phyloP scores from a whole-genome alignment of 305 asterid genomes.

The Fraxinus baroniana region DNA sequence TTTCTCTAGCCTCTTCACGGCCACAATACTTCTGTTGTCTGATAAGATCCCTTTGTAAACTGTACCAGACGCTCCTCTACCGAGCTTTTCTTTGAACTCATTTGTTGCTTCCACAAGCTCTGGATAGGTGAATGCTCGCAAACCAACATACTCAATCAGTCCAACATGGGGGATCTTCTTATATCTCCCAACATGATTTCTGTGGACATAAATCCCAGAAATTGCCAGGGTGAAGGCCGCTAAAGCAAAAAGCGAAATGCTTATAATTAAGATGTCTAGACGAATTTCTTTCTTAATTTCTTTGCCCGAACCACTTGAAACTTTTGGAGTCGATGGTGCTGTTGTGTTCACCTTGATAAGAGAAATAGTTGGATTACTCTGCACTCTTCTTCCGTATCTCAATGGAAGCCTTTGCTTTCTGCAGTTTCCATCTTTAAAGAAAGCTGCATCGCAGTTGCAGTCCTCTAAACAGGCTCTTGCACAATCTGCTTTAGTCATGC shows the following conservation, averaged over 20 bases:
- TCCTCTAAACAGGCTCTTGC: not conserved
- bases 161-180: conserved; percentile 19
- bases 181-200: conserved; percentile 10
- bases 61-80: conserved; percentile 36
- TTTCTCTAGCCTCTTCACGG: conserved; percentile 36
- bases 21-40: conserved; percentile 19
- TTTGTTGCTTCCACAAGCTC: conserved; percentile 14
- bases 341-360: not conserved
- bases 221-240: not conserved
- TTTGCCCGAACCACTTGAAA: not conserved
- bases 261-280: not conserved
- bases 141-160: conserved; percentile 23
- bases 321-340: too few species aligned
- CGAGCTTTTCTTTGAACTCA: conserved; percentile 8
- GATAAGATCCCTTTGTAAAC: conserved; percentile 22
- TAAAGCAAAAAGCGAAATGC: not conserved
- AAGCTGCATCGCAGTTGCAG: not conserved
- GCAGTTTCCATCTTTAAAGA: not conserved
- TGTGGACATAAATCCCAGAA: not conserved
- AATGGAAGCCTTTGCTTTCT: not conserved
- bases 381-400: not conserved
- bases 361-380: not conserved
- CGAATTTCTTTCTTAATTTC: not conserved
- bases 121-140: conserved; percentile 30
- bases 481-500: not conserved